Conservation (phyloP, 129 eudicot species). For the Pseudognaphalium luteoalbum region DNA sequence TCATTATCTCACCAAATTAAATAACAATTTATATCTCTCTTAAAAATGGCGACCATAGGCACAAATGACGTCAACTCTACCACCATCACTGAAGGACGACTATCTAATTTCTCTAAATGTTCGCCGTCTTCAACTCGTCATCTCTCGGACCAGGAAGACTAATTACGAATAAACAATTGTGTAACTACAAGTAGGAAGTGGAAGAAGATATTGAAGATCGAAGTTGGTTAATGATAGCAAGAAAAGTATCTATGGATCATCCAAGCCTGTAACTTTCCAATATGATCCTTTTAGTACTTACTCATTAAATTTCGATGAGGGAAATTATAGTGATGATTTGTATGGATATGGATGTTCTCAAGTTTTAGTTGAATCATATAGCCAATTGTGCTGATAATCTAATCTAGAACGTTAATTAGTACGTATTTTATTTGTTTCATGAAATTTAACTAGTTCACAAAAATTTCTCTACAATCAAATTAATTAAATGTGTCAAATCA, state of each 20-base stretch:
- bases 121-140: not conserved
- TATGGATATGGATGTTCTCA: no score
- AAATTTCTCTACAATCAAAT: no score
- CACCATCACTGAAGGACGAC: not conserved
- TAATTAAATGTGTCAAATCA: no score
- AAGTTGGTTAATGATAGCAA: slow-evolving; percentile 62
- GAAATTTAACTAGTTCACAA: no score
- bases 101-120: not conserved
- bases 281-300: no score
- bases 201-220: slow-evolving; percentile 52
- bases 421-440: no score
- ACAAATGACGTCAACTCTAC: not conserved
- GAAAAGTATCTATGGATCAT: slow-evolving; percentile 43
- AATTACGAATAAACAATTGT: not conserved
- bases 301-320: no score
- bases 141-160: not conserved
- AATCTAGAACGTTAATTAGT: no score
- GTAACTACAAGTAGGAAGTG: slow-evolving; percentile 25
- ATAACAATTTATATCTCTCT: not conserved
- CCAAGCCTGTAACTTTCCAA: slow-evolving; percentile 47
- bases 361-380: no score
- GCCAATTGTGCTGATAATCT: no score
- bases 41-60: slow-evolving; percentile 3
- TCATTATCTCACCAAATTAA: not conserved
- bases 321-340: no score